phyloP scores from a whole-genome alignment of 495 filamentous ascomycete genomes.

The Hypoxylon subgilvum region DNA sequence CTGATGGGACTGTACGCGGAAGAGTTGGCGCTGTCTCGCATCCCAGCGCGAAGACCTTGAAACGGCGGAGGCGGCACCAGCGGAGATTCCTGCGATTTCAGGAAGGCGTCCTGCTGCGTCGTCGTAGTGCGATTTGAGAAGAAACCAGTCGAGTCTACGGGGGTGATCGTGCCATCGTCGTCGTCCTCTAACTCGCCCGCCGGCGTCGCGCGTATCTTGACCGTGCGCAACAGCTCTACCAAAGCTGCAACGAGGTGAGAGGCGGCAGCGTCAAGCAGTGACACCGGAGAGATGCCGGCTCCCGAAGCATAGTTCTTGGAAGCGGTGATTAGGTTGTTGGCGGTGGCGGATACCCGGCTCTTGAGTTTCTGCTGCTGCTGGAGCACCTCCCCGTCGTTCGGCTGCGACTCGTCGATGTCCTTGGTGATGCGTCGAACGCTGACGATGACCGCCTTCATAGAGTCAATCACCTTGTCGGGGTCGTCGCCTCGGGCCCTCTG shows the following conservation, averaged over 20 bases:
- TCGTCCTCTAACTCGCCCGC: conserved; percentile 77
- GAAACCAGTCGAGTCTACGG: conserved; percentile 59
- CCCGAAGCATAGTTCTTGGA: conserved; percentile 85
- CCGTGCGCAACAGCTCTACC: conserved; percentile 80
- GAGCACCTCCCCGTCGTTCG: conserved; percentile 52
- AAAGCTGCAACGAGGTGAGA: conserved; percentile 85
- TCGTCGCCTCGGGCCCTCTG: conserved; percentile 74
- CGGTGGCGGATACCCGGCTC: conserved; percentile 80
- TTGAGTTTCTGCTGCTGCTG: conserved; percentile 71
- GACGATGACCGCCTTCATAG: conserved; percentile 81
- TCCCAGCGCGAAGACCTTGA: conserved; percentile 51
- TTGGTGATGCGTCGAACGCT: conserved; percentile 80
- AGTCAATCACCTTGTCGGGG: conserved; percentile 71
- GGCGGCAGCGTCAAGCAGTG: conserved; percentile 91
- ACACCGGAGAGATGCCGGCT: conserved; percentile 89
- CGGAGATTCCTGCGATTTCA: conserved; percentile 33
- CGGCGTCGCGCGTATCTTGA: conserved; percentile 81
- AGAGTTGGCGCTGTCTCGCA: conserved; percentile 55
- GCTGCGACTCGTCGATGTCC: conserved; percentile 68
- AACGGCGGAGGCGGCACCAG: conserved; percentile 55
- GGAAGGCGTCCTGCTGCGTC: conserved; percentile 44
- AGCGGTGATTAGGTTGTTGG: conserved; percentile 94
- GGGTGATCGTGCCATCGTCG: conserved; percentile 64
- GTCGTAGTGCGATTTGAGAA: conserved; percentile 53
- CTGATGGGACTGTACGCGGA: conserved; percentile 61